Evolutionary conservation across 225 moss, liverwort and hornwort genomes (phyloP), one percentile per base, ranked within the genome.

Genomic region (Polytrichum commune): DNA sequence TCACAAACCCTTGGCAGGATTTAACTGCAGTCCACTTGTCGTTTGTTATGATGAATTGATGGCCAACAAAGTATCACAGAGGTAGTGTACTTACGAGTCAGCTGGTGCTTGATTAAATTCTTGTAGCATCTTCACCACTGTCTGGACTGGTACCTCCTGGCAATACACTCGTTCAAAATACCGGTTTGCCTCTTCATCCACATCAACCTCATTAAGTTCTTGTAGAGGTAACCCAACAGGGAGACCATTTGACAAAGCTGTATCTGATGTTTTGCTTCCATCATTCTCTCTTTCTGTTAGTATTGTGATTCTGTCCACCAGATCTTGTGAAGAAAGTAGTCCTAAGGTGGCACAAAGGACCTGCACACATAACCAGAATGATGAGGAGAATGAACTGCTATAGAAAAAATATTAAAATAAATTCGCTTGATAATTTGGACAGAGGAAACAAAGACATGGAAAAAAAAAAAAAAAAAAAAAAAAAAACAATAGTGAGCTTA

Each of bases 161-260:
- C 87, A 76, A 76, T 96, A 96, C 19, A 96, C 93, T 68, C 82
- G 91, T 63, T 93, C 91, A 77, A 96, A 96, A 58, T 96, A 93
- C n/a, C 91, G 93, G 78, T 96, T 96, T 26, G 95, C 95, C 82
- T 93, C 93, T 73, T 93, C 95, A 62, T 96, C 93, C 69, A 96
- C 93, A 71, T 90, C 91, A 67, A 83, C 80, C 55, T 85, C 86
- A 73, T 90, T 88, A 53, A 85, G 74, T 76, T 96, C 91, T 69
- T 38, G 38, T 0, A 10, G 10, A 38, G 13, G 9, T 38, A 38
- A 38, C 38, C 3, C 46, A 46, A 13, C 16, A 46, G 13, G 4
- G 16, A 13, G 46, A 13, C 46, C 46, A 46, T 46, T 16, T 46
- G 46, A 46, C 46, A 46, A 46, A 75, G 56, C 55, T 77, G 79